These are phyloP conservation scores for Fusarium continuum DNA, from an alignment of 2,329 filamentous ascomycete genomes.

Conservation along the genomic window DNA sequence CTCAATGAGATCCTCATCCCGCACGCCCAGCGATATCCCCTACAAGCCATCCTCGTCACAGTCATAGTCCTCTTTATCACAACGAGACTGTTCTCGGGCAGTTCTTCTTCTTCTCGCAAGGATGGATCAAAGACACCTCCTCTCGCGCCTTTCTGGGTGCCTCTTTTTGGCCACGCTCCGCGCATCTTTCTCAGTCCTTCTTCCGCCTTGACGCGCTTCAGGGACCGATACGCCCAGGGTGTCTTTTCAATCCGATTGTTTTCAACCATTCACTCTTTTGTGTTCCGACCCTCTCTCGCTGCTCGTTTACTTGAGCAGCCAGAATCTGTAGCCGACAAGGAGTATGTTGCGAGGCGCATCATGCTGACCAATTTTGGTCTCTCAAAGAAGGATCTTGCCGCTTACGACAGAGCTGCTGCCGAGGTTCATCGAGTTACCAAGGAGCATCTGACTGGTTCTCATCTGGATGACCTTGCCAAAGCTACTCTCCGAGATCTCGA, in stretches of 20 bases:
- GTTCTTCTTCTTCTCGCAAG: constrained; percentile 51
- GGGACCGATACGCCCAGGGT: constrained; percentile 47
- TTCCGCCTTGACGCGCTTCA: constrained; percentile 45
- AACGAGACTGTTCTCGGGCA: constrained; percentile 38
- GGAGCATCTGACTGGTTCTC: constrained; percentile 40
- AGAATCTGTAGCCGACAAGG: constrained; percentile 39
- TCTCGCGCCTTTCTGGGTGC: constrained; percentile 49
- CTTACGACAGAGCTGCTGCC: constrained; percentile 45
- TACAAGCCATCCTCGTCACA: constrained; percentile 37
- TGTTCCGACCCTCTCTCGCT: constrained; percentile 47
- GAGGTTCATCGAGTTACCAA: constrained; percentile 45
- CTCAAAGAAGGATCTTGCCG: constrained; percentile 39
- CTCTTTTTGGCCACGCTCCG: constrained; percentile 49
- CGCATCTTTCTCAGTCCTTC: constrained; percentile 45
- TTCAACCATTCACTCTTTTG: constrained; percentile 47
- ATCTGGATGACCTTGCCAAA: constrained; percentile 38
- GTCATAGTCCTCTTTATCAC: constrained; percentile 42
- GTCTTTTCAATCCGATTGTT: constrained; percentile 49
- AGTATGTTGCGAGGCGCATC: constrained; percentile 39
- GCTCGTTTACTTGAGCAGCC: constrained; percentile 45
- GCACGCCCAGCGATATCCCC: constrained; percentile 36
- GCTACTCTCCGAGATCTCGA: constrained; percentile 37
- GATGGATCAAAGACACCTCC: constrained; percentile 38
- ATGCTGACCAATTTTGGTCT: constrained; percentile 49
- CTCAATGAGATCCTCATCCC: constrained; percentile 34